Evolutionary conservation across 768 basidiomycete species (phyloP).

Genomic region (Auriscalpium vulgare): DNA sequence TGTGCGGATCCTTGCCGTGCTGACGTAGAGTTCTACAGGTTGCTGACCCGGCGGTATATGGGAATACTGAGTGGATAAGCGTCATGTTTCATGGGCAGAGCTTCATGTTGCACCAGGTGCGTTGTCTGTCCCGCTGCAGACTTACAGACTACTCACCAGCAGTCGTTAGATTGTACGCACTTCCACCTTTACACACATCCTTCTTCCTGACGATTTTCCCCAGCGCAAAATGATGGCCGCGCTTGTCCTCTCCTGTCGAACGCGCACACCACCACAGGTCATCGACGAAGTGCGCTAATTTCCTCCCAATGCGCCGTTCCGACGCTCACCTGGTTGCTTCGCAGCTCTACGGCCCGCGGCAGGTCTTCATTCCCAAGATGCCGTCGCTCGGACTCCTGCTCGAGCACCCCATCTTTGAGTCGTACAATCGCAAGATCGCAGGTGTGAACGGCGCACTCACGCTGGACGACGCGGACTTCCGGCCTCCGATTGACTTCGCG

Average conservation of each 20-base stretch:
- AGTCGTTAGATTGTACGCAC: not conserved
- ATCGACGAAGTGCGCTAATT: slow-evolving; percentile 53
- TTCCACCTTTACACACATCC: slow-evolving; percentile 2
- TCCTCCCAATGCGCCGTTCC: not conserved
- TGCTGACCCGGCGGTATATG: slow-evolving; percentile 80
- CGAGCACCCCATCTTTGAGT: slow-evolving; percentile 77
- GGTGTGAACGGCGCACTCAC: slow-evolving; percentile 43
- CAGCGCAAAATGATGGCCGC: slow-evolving; percentile 97
- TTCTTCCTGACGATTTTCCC: not conserved
- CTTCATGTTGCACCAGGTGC: slow-evolving; percentile 97
- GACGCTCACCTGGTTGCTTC: not conserved
- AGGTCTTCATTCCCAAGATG: slow-evolving; percentile 88
- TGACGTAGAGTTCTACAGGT: slow-evolving; percentile 35
- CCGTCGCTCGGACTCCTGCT: slow-evolving; percentile 90
- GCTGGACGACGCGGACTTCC: slow-evolving; percentile 49
- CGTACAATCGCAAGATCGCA: slow-evolving; percentile 58
- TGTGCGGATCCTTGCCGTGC: not conserved
- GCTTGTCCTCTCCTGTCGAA: slow-evolving; percentile 72
- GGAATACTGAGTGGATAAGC: slow-evolving; percentile 91
- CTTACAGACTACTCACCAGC: no score
- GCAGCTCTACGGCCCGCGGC: slow-evolving; percentile 70
- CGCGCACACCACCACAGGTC: slow-evolving; percentile 62
- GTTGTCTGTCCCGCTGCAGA: slow-evolving; percentile 17
- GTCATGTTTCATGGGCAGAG: slow-evolving; percentile 94
- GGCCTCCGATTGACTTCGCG: slow-evolving; percentile 69